Conservation (phyloP, 2,329 filamentous ascomycete species). For the Rhinocladiella similis region DNA sequence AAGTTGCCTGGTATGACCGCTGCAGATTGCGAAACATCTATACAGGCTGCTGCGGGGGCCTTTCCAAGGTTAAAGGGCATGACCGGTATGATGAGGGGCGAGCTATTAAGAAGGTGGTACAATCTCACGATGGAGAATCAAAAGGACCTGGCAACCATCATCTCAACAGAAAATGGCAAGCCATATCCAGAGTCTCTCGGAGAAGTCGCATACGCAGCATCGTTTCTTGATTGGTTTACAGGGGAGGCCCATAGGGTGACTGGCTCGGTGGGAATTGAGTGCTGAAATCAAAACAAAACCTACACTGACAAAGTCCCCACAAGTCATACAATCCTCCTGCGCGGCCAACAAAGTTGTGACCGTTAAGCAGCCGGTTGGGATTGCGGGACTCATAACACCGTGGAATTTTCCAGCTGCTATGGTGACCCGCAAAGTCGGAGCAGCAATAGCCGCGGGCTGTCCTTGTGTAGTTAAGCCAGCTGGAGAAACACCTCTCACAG, state of each 20-base stretch:
- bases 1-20: too few relatives aligned
- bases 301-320: too few relatives aligned
- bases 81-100: too few relatives aligned
- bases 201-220: constrained; percentile 49
- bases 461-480: constrained; percentile 40
- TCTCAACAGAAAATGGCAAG: constrained; percentile 63
- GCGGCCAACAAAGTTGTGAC: constrained; percentile 82
- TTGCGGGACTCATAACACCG: constrained; percentile 79
- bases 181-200: constrained; percentile 51
- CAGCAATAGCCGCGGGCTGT: constrained; percentile 40
- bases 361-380: constrained; percentile 78
- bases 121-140: constrained; percentile 63
- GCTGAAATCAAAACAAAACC: too few relatives aligned
- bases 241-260: constrained; percentile 49
- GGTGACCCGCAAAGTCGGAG: constrained; percentile 49
- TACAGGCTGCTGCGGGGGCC: too few relatives aligned
- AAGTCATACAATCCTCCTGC: too few relatives aligned
- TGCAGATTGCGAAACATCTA: too few relatives aligned
- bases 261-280: constrained; percentile 60
- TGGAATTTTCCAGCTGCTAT: constrained; percentile 86
- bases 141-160: constrained; percentile 56
- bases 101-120: constrained; percentile 69
- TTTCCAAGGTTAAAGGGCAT: too few relatives aligned
- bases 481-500: constrained; percentile 37
- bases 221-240: constrained; percentile 53